A percentile compares a stretch with the other conserved stretches of the same genome.
Conservation (phyloP, 179 eudicot genomes). For the Kewa caespitosa region DNA sequence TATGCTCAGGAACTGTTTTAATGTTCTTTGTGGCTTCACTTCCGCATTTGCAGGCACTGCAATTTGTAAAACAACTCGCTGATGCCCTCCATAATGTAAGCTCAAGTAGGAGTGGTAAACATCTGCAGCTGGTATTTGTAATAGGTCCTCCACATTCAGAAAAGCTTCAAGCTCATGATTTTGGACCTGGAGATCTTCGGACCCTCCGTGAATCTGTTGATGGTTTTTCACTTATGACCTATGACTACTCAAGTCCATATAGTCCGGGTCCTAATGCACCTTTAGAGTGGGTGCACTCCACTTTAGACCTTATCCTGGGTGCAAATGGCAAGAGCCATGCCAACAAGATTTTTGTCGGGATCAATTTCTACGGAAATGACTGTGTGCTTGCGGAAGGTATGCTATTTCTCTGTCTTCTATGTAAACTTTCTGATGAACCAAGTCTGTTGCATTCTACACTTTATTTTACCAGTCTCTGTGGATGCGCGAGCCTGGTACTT, state of each 20-base stretch:
- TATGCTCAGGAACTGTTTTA: neutral
- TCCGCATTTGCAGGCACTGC: slow-evolving; percentile 57
- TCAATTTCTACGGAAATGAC: slow-evolving; percentile 93
- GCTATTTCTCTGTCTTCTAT: slow-evolving; percentile 14
- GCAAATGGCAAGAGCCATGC: slow-evolving; percentile 39
- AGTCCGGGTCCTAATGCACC: slow-evolving; percentile 98
- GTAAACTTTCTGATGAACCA: too few species aligned
- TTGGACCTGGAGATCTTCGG: slow-evolving; percentile 83
- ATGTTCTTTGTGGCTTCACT: slow-evolving; percentile 25
- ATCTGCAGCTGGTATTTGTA: slow-evolving; percentile 72
- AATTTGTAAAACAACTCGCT: slow-evolving; percentile 72
- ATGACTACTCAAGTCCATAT: slow-evolving; percentile 83
- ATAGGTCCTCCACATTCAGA: slow-evolving; percentile 83
- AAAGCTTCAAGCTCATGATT: slow-evolving; percentile 69
- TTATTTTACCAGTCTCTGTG: too few species aligned
- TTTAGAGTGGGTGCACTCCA: slow-evolving; percentile 71
- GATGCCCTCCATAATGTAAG: slow-evolving; percentile 65
- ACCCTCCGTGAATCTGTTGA: slow-evolving; percentile 70
- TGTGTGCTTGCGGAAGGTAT: slow-evolving; percentile 69
- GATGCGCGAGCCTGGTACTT: neutral
- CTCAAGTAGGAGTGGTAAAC: slow-evolving; percentile 37
- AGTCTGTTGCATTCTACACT: too few species aligned
- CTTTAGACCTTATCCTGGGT: slow-evolving; percentile 58
- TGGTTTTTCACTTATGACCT: slow-evolving; percentile 97
- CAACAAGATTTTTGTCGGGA: slow-evolving; percentile 74